These are phyloP conservation scores for Vaccinium corymbosum DNA, from an alignment of 148 eudicot genomes.

Conservation along the genomic window DNA sequence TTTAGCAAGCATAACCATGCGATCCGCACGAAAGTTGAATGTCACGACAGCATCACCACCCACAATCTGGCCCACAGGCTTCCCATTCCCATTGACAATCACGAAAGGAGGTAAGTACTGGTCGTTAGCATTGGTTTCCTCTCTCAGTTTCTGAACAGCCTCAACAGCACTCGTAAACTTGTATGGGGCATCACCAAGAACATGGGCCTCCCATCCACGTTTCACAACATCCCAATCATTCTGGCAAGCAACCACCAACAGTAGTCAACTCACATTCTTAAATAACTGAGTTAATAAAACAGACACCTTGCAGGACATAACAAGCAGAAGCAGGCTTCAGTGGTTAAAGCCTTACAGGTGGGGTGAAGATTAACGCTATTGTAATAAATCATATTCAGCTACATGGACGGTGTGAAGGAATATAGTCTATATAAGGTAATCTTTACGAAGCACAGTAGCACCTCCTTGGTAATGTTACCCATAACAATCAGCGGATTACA, in stretches of 20 bases:
- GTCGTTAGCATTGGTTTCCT: conserved; percentile 52
- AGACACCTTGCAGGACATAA: neutral
- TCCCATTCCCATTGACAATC: conserved; percentile 68
- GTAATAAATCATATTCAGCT: neutral
- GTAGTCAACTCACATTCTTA: conserved; percentile 1
- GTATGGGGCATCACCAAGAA: conserved; percentile 95
- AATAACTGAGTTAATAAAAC: neutral
- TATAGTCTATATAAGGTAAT: neutral
- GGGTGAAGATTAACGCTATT: neutral
- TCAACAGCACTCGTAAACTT: conserved; percentile 69
- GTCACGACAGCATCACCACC: conserved; percentile 98
- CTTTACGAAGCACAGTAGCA: neutral
- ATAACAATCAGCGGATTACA: neutral
- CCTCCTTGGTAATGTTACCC: neutral
- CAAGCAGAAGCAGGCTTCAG: neutral
- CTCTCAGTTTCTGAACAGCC: conserved; percentile 78
- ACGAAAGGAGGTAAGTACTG: conserved; percentile 88
- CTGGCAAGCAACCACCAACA: conserved; percentile 29
- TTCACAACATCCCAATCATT: conserved; percentile 94
- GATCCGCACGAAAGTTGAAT: conserved; percentile 82
- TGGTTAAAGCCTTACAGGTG: neutral
- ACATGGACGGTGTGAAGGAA: neutral
- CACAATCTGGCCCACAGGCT: conserved; percentile 81
- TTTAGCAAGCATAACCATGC: conserved; percentile 92
- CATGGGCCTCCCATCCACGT: conserved; percentile 98